Percentiles rank a stretch among this genome's conserved stretches.
Conservation (phyloP, 768 basidiomycete genomes). For the Boletus tomentosulus region DNA sequence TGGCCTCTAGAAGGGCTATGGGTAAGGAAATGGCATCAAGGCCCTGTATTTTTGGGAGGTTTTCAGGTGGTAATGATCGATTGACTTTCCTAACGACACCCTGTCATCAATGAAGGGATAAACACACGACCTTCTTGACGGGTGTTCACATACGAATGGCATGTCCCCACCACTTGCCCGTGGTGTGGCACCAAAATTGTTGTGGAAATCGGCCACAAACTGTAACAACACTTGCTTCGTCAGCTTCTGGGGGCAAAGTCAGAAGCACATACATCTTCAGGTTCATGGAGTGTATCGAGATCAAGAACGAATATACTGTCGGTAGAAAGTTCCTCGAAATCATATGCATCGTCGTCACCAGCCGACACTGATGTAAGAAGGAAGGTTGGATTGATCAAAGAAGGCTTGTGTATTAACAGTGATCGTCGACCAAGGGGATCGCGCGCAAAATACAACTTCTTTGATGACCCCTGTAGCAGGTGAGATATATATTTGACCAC, state of each 20-base stretch:
- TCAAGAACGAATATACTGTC: constrained; percentile 54
- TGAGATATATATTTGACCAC: not conserved
- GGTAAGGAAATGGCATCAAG: constrained; percentile 27
- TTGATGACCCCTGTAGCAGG: constrained; percentile 36
- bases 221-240: constrained; percentile 4
- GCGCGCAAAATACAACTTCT: constrained; percentile 64
- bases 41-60: constrained; percentile 29
- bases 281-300: constrained; percentile 25
- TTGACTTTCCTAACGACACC: constrained; percentile 45
- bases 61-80: constrained; percentile 41
- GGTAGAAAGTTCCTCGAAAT: constrained; percentile 62
- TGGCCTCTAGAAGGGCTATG: constrained; percentile 31
- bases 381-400: constrained; percentile 44
- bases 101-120: constrained; percentile 29
- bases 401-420: constrained; percentile 67
- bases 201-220: constrained; percentile 21
- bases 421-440: constrained; percentile 87
- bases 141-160: constrained; percentile 23
- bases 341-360: constrained; percentile 42
- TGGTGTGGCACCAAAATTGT: constrained; percentile 17
- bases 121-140: not conserved
- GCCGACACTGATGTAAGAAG: constrained; percentile 64
- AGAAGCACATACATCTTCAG: constrained; percentile 24
- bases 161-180: constrained; percentile 14
- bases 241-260: not conserved